Base-by-base conservation (phyloP, 1,284 basidiomycete species). In the Cutaneotrichosporon mucoides region DNA sequence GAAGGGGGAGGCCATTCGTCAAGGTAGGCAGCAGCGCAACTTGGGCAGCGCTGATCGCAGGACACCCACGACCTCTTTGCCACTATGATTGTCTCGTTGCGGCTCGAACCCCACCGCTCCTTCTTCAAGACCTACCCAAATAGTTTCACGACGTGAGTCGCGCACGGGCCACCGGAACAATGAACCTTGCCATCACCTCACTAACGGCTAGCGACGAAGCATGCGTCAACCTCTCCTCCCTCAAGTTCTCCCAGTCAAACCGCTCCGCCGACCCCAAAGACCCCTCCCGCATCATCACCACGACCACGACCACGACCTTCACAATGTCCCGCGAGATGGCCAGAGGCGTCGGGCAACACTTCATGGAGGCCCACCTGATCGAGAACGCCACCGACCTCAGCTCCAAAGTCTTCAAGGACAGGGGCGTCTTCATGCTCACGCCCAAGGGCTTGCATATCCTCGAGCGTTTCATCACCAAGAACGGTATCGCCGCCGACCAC, bases 311-410 rank as follows among this genome's bases (percentile, higher is more conserved):
- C 8, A 99, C 96, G 46, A 99, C 96, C 24, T 99, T 99, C 80
- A 94, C 92, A 63, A 99, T 99, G 96, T 93, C 92, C 66, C 87
- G 93, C 67, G 95, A 99, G 50, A 99, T 99, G 89, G 96, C 96
- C 62, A 96, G 97, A 80, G 92, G 92, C 40, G 98, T 99, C 86
- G 92, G 92, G 79, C 95, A 99, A 79, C 94, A 98, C 73, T 99
- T 98, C 74, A 95, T 99, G 90, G 95, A 99, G 67, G 94, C 95
- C 53, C 89, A 93, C 62, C 84, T 99, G 65, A 93, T 99, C 67
- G 94, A 97, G 78, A 97, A 97, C 75, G 94, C 93, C 11, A 87
- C 90, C 15, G 96, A 99, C 78, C 86, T 88, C 16, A 82, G 84
- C 36, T 89, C 88, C 24, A 88, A 88, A 69, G 83, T 89, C 47